A percentile compares a stretch with the other conserved stretches of the same genome.
These are phyloP conservation scores for Rubia occidens DNA, from an alignment of 305 asterid species.

Conservation along the genomic window DNA sequence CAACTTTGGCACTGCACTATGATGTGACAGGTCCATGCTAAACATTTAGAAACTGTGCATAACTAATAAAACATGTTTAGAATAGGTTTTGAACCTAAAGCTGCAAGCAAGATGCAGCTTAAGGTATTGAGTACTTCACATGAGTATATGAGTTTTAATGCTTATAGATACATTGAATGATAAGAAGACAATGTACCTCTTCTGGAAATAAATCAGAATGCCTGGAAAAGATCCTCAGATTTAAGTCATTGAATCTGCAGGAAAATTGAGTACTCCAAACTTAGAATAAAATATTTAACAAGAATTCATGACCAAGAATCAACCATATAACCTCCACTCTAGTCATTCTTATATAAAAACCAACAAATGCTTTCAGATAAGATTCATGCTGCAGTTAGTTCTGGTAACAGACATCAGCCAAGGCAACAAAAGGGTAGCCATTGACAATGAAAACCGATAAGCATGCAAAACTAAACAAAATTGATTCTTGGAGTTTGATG, in stretches of 20 bases:
- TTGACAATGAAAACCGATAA: neutral
- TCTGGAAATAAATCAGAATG: slow-evolving; percentile 80
- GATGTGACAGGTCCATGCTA: neutral
- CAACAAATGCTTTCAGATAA: neutral
- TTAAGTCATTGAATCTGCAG: slow-evolving; percentile 79
- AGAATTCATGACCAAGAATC: neutral
- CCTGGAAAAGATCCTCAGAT: slow-evolving; percentile 65
- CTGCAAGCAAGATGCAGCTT: neutral
- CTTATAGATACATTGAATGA: neutral
- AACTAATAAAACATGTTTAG: neutral
- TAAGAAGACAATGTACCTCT: slow-evolving; percentile 40
- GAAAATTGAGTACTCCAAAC: slow-evolving; percentile 19
- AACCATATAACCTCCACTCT: neutral
- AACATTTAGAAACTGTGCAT: neutral
- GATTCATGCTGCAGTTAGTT: neutral
- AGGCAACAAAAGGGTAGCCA: neutral
- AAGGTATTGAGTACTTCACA: neutral
- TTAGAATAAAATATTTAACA: slow-evolving; percentile 13
- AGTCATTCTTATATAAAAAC: neutral
- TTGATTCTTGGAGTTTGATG: slow-evolving; percentile 9
- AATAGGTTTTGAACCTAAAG: neutral
- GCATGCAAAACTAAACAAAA: neutral
- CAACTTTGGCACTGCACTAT: neutral
- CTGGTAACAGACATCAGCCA: neutral
- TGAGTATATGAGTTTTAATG: neutral